These are phyloP conservation scores for Epithemia pelagica DNA, from an alignment of 108 stramenopile genomes.

Conservation along the genomic window DNA sequence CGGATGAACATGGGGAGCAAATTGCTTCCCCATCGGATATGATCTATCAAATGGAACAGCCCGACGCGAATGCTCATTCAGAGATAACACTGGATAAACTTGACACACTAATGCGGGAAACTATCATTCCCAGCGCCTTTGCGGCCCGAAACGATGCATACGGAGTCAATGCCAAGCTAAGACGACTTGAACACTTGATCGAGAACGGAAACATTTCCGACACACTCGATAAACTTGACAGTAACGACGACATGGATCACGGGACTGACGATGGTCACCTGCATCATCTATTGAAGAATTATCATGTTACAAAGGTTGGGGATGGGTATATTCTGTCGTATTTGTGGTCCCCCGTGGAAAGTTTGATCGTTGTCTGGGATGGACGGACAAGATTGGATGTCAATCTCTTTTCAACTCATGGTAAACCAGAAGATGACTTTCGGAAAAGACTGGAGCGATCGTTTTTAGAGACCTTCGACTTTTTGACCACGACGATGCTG, in stretches of 20 bases:
- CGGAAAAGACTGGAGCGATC: not conserved
- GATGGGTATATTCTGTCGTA: conserved; percentile 15
- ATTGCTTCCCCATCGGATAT: not conserved
- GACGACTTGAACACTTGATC: too few relatives aligned
- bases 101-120: not conserved
- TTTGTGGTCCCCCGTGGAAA: conserved; percentile 6
- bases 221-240: not conserved
- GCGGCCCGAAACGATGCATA: too few relatives aligned
- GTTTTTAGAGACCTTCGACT: not conserved
- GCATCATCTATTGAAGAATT: not conserved
- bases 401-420: conserved; percentile 29
- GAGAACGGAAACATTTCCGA: too few relatives aligned
- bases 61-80: not conserved
- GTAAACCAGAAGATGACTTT: conserved; percentile 15
- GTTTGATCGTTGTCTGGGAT: conserved; percentile 30
- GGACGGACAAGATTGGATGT: conserved; percentile 28
- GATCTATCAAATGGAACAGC: not conserved
- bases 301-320: not conserved
- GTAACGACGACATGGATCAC: not conserved
- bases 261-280: not conserved
- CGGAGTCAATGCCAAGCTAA: too few relatives aligned
- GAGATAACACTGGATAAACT: not conserved
- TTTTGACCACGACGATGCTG: not conserved
- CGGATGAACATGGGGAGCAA: not conserved
- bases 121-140: not conserved